Evolutionary conservation across 352 stramenopile genomes (phyloP).

Genomic region (Thalassiosira hispida): DNA sequence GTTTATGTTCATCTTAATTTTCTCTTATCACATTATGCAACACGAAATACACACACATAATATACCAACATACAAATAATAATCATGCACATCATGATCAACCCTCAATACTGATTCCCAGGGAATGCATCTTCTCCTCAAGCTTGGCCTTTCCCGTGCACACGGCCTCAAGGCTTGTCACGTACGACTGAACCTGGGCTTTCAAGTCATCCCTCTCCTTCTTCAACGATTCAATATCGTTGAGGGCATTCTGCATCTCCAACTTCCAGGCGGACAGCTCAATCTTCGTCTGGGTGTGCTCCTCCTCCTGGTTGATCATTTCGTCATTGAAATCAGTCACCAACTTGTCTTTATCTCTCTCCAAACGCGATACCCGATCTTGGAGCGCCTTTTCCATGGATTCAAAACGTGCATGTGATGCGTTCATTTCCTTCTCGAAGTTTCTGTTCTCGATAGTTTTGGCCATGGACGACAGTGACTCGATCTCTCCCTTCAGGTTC

Average conservation of each 20-base stretch:
- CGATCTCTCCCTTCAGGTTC: constrained; percentile 40
- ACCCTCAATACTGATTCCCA: constrained; percentile 3
- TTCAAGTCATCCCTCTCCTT: constrained; percentile 57
- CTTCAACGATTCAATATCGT: constrained; percentile 61
- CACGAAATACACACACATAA: no score
- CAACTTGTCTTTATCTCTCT: constrained; percentile 56
- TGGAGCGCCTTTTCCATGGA: constrained; percentile 61
- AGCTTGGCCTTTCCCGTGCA: constrained; percentile 13
- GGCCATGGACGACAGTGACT: constrained; percentile 22
- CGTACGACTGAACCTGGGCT: constrained; percentile 34
- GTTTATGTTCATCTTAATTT: no score
- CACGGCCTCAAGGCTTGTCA: constrained; percentile 29
- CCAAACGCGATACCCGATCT: constrained; percentile 42
- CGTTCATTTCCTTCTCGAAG: constrained; percentile 58
- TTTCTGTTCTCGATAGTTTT: constrained; percentile 30
- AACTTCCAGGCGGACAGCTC: constrained; percentile 63
- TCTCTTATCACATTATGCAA: no score
- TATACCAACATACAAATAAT: no score
- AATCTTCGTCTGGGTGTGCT: constrained; percentile 41
- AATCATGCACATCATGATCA: no score
- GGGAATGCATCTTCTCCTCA: constrained; percentile 13
- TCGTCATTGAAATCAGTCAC: constrained; percentile 42
- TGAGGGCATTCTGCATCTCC: constrained; percentile 68
- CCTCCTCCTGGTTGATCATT: constrained; percentile 33
- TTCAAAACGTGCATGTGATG: constrained; percentile 56